Percentiles rank a stretch among this genome's conserved stretches.
Evolutionary conservation across 164 flowering plant species (phyloP).

Genomic region (Malania oleifera): DNA sequence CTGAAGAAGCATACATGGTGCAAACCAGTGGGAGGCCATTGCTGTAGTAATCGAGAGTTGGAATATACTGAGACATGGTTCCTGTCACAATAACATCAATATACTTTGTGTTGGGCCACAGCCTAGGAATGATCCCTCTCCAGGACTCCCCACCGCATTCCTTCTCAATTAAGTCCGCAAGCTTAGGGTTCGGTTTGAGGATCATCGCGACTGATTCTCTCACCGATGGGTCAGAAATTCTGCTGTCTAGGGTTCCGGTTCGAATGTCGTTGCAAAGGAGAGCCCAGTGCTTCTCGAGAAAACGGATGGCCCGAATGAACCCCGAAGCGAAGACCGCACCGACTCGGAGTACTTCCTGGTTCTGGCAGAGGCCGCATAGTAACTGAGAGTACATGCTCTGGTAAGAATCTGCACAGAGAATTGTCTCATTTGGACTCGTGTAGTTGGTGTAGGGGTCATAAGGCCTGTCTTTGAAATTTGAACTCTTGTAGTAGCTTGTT

Average conservation of each 20-base stretch:
- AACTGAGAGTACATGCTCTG: constrained; percentile 81
- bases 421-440: constrained; percentile 46
- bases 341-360: constrained; percentile 54
- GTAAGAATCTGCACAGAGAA: constrained; percentile 53
- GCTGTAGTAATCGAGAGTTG: constrained; percentile 54
- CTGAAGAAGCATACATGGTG: constrained; percentile 74
- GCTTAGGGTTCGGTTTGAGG: constrained; percentile 34
- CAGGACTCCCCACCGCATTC: constrained; percentile 43
- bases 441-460: constrained; percentile 33
- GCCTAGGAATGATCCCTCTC: constrained; percentile 52
- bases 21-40: constrained; percentile 57
- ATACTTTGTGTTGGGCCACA: constrained; percentile 73
- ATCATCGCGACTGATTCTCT: constrained; percentile 30
- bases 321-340: constrained; percentile 85
- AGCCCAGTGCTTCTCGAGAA: constrained; percentile 59
- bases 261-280: constrained; percentile 48
- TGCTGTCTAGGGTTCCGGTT: constrained; percentile 39
- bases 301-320: constrained; percentile 59
- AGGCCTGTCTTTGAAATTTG: constrained; percentile 22
- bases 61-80: constrained; percentile 68
- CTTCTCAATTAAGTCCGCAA: constrained; percentile 40
- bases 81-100: constrained; percentile 73
- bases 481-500: constrained; percentile 37
- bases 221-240: constrained; percentile 44
- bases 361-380: constrained; percentile 61